A percentile compares a stretch with the other conserved stretches of the same genome.
Evolutionary conservation across 495 filamentous ascomycete species (phyloP).

Genomic region (Aspergillus asperescens): DNA sequence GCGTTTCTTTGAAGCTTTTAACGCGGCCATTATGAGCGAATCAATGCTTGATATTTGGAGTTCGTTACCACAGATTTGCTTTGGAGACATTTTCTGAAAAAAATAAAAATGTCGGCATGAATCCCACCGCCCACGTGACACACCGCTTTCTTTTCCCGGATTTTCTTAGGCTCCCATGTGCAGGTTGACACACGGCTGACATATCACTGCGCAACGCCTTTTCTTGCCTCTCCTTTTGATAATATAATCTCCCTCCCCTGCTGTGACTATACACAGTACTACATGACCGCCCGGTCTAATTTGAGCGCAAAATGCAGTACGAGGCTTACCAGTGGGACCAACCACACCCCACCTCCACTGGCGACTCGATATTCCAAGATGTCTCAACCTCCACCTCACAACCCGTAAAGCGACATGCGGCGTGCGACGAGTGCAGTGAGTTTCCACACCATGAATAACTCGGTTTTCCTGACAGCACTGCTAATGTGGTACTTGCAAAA

Average conservation of each 20-base stretch:
- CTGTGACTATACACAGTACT: background rate
- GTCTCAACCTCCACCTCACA: background rate
- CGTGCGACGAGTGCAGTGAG: conserved; percentile 43
- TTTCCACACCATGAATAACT: conserved; percentile 3
- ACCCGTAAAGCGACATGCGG: conserved; percentile 35
- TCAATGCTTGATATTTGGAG: conserved; percentile 1
- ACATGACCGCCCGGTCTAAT: background rate
- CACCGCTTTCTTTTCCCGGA: conserved; percentile 27
- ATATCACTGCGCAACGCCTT: background rate
- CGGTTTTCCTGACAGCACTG: background rate
- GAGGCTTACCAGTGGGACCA: conserved; percentile 10
- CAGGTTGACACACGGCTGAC: background rate
- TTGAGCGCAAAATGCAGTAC: conserved; percentile 13
- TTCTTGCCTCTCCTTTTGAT: background rate
- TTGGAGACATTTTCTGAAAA: conserved; percentile 22
- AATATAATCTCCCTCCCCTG: background rate
- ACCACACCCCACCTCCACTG: background rate
- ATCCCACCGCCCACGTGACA: conserved; percentile 44
- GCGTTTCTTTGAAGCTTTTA: conserved; percentile 49
- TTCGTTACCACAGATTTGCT: conserved; percentile 4
- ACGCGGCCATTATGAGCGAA: conserved; percentile 32
- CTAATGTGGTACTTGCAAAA: conserved; percentile 8
- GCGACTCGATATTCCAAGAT: conserved; percentile 6
- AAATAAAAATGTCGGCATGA: conserved; percentile 4
- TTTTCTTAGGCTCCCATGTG: background rate